Percentiles rank a stretch among this genome's conserved stretches.
Conservation (phyloP, 129 eudicot species). For the Ambrosia artemisiifolia region DNA sequence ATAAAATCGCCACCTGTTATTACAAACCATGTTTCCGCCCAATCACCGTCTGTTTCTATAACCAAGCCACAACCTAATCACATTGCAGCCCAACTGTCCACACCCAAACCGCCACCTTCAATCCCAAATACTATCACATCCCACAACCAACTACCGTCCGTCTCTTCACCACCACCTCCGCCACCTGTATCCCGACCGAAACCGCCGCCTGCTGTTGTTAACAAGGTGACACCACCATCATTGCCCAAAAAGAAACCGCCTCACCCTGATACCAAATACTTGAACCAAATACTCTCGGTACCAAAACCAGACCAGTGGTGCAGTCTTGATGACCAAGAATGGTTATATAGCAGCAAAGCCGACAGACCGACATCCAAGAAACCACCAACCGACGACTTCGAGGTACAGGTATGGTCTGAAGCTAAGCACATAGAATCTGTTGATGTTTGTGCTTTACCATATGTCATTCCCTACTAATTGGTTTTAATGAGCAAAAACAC, state of each 20-base stretch:
- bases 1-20: conserved; percentile 29
- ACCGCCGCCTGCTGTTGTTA: conserved; percentile 29
- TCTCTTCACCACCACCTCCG: not conserved
- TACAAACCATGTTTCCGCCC: conserved; percentile 19
- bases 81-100: conserved; percentile 9
- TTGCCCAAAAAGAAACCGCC: conserved; percentile 36
- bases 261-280: conserved; percentile 71
- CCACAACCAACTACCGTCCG: conserved; percentile 14
- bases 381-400: conserved; percentile 22
- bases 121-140: not conserved
- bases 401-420: conserved; percentile 72
- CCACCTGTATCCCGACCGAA: conserved; percentile 25
- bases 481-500: conserved; percentile 16
- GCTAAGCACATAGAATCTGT: conserved; percentile 64
- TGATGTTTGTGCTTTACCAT: conserved; percentile 70
- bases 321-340: conserved; percentile 56
- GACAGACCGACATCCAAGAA: conserved; percentile 15
- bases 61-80: conserved; percentile 23
- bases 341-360: conserved; percentile 49
- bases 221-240: conserved; percentile 38
- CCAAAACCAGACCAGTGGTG: conserved; percentile 46
- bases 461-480: conserved; percentile 73
- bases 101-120: conserved; percentile 12
- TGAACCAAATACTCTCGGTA: conserved; percentile 46
- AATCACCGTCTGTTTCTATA: conserved; percentile 4